A percentile compares a stretch with the other conserved stretches of the same genome.
phyloP scores from a whole-genome alignment of 208 protist genomes.

The Trypanosoma theileri region DNA sequence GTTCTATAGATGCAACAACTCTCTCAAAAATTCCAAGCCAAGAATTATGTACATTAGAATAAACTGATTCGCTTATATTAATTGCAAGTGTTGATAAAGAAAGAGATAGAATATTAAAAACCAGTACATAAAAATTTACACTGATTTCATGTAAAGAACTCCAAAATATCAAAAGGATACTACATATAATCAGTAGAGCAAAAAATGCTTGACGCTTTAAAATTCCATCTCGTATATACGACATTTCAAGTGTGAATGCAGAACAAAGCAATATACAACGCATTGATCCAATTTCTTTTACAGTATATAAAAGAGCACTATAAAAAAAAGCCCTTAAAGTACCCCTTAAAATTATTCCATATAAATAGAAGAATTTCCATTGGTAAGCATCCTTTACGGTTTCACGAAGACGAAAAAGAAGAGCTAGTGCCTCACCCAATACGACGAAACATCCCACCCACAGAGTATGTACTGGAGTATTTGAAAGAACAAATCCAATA shows the following conservation, averaged over 20 bases:
- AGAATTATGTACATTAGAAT: neutral
- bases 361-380: neutral
- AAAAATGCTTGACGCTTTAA: neutral
- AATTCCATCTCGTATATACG: neutral
- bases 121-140: neutral
- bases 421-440: constrained; percentile 12
- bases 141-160: neutral
- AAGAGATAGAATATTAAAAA: neutral
- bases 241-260: neutral
- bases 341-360: neutral
- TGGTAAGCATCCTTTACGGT: neutral
- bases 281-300: constrained; percentile 9
- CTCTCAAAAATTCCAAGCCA: constrained; percentile 11
- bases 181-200: neutral
- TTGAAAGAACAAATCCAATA: constrained; percentile 7
- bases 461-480: neutral
- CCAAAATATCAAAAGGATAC: constrained; percentile 3
- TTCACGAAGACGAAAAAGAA: neutral
- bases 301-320: constrained; percentile 1
- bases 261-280: constrained; percentile 11
- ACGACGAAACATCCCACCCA: constrained; percentile 20
- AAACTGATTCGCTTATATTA: constrained; percentile 3
- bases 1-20: constrained; percentile 12
- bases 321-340: constrained; percentile 13
- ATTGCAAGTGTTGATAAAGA: neutral